A percentile compares a stretch with the other conserved stretches of the same genome.
These are phyloP conservation scores for Peronospora tabacina DNA, from an alignment of 352 stramenopile species.

Conservation along the genomic window DNA sequence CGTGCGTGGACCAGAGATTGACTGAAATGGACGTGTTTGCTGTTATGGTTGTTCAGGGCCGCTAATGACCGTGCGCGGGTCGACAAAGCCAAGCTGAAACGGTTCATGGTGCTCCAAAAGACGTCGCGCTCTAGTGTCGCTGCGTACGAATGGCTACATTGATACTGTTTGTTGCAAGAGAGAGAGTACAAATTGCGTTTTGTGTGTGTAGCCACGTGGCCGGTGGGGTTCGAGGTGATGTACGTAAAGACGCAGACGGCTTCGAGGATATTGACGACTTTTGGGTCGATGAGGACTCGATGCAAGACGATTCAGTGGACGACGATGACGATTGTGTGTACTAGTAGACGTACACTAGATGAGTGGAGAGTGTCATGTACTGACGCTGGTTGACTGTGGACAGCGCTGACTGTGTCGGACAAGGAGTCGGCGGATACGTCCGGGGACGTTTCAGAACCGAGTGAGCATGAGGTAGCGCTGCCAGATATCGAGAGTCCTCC, in stretches of 20 bases:
- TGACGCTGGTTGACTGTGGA: slow-evolving; percentile 9
- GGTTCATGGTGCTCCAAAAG: slow-evolving; percentile 53
- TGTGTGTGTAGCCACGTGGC: slow-evolving; percentile 41
- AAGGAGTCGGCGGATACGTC: slow-evolving; percentile 41
- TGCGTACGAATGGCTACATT: slow-evolving; percentile 13
- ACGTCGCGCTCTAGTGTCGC: slow-evolving; percentile 22
- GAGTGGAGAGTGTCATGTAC: background rate
- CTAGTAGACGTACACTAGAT: background rate
- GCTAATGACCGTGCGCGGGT: slow-evolving; percentile 41
- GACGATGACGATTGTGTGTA: slow-evolving; percentile 29
- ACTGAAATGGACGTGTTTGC: no score
- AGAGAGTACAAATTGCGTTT: no score
- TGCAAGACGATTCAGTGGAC: slow-evolving; percentile 32
- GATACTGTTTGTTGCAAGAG: background rate
- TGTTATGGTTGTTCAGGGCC: slow-evolving; percentile 14
- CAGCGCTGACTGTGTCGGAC: slow-evolving; percentile 34
- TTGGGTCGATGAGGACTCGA: slow-evolving; percentile 59
- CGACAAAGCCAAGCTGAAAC: slow-evolving; percentile 41
- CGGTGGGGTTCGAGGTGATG: slow-evolving; percentile 51
- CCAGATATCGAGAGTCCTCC: slow-evolving; percentile 28
- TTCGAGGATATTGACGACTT: slow-evolving; percentile 87
- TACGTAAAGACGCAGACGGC: slow-evolving; percentile 67
- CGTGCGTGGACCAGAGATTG: background rate
- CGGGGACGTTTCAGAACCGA: slow-evolving; percentile 34
- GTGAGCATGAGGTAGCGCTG: slow-evolving; percentile 42